A percentile compares a stretch with the other conserved stretches of the same genome.
Conservation (phyloP, 495 filamentous ascomycete species). For the Tuber calosporum region DNA sequence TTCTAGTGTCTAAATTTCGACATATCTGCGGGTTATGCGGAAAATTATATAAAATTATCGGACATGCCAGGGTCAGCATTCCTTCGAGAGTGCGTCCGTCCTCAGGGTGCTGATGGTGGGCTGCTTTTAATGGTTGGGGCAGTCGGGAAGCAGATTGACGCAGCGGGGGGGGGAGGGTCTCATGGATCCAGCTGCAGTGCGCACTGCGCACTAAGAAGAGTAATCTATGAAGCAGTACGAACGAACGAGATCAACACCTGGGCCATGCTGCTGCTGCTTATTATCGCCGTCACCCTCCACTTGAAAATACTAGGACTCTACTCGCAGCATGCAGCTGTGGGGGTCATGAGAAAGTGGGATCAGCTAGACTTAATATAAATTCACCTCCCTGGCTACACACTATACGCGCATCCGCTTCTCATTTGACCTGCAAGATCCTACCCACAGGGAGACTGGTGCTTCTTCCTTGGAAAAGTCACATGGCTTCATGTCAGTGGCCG, state of each 20-base stretch:
- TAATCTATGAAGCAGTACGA: background rate
- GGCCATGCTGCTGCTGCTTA: background rate
- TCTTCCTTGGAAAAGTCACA: conserved; percentile 1
- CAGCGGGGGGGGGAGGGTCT: background rate
- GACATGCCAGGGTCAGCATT: background rate
- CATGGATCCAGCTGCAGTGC: background rate
- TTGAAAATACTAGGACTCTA: background rate
- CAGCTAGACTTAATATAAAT: background rate
- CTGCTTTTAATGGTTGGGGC: background rate
- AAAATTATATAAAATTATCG: background rate
- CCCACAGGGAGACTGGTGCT: background rate
- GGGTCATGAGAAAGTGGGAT: background rate
- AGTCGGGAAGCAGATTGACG: background rate
- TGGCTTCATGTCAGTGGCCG: conserved; percentile 1
- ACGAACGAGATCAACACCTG: background rate
- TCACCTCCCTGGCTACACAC: too few relatives aligned
- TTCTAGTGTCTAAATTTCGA: background rate
- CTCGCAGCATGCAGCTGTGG: background rate
- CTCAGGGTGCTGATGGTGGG: background rate
- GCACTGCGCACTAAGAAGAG: background rate
- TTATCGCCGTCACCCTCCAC: background rate
- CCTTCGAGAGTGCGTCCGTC: background rate
- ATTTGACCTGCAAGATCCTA: background rate
- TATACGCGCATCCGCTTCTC: background rate
- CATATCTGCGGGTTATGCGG: background rate